Evolutionary conservation across 2,329 filamentous ascomycete genomes (phyloP).

Genomic region (Aspergillus felis): DNA sequence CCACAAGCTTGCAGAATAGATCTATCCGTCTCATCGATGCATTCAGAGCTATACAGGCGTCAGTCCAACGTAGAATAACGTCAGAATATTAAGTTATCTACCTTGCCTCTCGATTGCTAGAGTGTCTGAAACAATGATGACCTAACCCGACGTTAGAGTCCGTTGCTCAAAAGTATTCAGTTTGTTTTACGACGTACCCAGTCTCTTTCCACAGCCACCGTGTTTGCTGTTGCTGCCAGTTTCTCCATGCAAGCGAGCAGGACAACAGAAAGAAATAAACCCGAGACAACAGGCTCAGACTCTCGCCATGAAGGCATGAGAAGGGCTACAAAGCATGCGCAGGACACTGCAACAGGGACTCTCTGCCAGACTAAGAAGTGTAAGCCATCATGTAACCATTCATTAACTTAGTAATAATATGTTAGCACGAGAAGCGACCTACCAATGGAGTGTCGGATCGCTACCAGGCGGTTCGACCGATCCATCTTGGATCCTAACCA

Average conservation of each 20-base stretch:
- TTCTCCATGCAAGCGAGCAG: constrained; percentile 67
- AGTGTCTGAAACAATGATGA: constrained; percentile 28
- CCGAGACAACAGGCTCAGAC: constrained; percentile 1
- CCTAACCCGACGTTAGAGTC: constrained; percentile 11
- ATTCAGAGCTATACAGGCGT: constrained; percentile 39
- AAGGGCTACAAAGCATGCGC: constrained; percentile 44
- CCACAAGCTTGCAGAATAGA: constrained; percentile 54
- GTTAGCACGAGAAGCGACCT: constrained; percentile 1
- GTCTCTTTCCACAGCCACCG: constrained; percentile 66
- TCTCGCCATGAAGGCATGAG: constrained; percentile 1
- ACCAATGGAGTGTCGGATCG: constrained; percentile 51
- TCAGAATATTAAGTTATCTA: constrained; percentile 22
- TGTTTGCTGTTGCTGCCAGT: constrained; percentile 60
- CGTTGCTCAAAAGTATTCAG: not conserved
- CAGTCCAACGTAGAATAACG: constrained; percentile 19
- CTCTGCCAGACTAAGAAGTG: constrained; percentile 30
- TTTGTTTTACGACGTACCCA: constrained; percentile 45
- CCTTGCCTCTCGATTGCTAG: constrained; percentile 40
- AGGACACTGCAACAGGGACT: constrained; percentile 45
- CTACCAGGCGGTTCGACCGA: constrained; percentile 46
- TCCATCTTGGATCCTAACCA: constrained; percentile 60
- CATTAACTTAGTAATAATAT: too few relatives aligned
- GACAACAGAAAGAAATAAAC: constrained; percentile 38
- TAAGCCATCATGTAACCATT: not conserved
- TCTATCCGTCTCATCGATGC: constrained; percentile 56